Evolutionary conservation across 208 protist genomes (phyloP), one percentile per base, ranked within the genome.

Genomic region (Wallacemonas sp.): DNA sequence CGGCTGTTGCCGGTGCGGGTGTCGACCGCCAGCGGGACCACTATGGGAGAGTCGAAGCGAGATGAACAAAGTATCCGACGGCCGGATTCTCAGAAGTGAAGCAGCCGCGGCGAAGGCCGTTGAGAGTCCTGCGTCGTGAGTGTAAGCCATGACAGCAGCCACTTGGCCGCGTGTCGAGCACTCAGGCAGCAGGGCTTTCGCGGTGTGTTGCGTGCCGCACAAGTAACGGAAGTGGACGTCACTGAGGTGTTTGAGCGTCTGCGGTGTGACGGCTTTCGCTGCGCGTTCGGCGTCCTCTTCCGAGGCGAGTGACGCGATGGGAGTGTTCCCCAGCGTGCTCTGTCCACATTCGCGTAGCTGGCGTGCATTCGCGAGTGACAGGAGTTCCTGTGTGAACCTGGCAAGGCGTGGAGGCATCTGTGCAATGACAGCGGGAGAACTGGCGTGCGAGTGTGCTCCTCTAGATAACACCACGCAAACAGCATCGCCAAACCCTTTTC

Each of bases 71-170:
- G 52, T 34, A 10, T 74, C 76, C 0, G 52, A 50, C 2, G 55
- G 36, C 27, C 68, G 58, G 12, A 60, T 6, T 19, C 22, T 21
- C 19, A 69, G 27, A 1, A 73, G 15, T 9, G 44, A 39, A 36
- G 15, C 38, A n/a, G 79, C 59, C n/a, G 66, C 73, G 15, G 57
- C 30, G 12, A 88, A 63, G 1, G 71, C 44, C n/a, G 71, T 4
- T 12, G 9, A 4, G 10, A 67, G 2, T 10, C 68, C 59, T 1
- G 71, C 71, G 13, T 59, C 38, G 15, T 44, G 46, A 1, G 83
- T 83, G 60, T 80, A 68, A 8, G 61, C 68, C 78, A 93, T 83
- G 1, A 88, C 52, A 3, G 68, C 66, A 1, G 53, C 63, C 0
- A 81, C 66, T 38, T 83, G 66, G 44, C 71, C 68, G 9, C 52